Evolutionary conservation across 768 basidiomycete genomes (phyloP), one percentile per base, ranked within the genome.

Genomic region (Boletus reticulatus): DNA sequence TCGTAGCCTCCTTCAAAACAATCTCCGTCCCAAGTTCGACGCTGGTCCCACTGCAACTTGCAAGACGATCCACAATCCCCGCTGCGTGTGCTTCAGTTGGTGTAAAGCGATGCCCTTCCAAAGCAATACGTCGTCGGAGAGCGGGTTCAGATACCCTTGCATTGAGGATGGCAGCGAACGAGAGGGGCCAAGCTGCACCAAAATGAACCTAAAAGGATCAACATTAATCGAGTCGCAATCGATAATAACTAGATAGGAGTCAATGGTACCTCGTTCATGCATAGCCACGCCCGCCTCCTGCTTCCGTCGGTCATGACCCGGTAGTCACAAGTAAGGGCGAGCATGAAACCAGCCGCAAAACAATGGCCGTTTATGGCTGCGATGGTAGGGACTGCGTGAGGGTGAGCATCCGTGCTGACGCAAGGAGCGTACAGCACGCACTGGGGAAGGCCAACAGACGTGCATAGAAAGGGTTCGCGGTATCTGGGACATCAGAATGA

Each of bases 231-330:
- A 47, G 29, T 27, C 9, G n/a, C 6, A 34, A 46, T 6, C 4
- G 24, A 50, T 24, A 8, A 39, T 16, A 39, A 17, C 19, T 32
- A n/a, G 14, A n/a, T n/a, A n/a, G n/a, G 20, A 27, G 39, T 9
- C 27, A 38, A 43, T 2, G 3, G 31, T 56, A 90, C 88, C 76
- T 96, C 94, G 66, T 96, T 98, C 94, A 97, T 96, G 68, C 87
- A 91, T 49, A 91, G 72, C 88, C 92, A 94, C 1, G 88, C 87
- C 64, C 86, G 84, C 31, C 85, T 85, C 62, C 79, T 81, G 63
- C 77, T 85, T 16, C 88, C 93, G 60, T 90, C 86, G 14, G 84
- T 90, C 86, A 95, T 94, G 52, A 96, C 79, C 39, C 94, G 83
- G 73, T 91, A 94, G 71, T 97, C 94, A 68, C 92, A 95, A 4